Base-by-base conservation (phyloP, 2,329 filamentous ascomycete species). In the Alternaria brassicicola region DNA sequence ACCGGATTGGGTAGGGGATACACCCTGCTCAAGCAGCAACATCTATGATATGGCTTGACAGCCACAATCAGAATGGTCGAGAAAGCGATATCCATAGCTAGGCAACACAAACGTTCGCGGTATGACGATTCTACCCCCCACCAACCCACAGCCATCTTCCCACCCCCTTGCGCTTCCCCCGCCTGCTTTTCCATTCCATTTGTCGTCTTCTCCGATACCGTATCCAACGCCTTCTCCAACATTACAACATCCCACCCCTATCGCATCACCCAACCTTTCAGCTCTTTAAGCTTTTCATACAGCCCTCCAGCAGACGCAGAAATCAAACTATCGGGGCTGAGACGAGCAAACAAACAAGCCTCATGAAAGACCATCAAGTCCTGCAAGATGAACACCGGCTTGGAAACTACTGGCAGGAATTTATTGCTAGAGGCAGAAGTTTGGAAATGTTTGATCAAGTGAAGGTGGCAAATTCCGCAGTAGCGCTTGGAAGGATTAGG, bases 101-200 rank as follows among this genome's bases (percentile, higher is more conserved):
- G 2, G 23, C 12, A 28, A 13, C 4, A 28, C 0, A 1, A 17
- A 6, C n/a, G 9, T 1, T 0, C 6, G 2, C 7, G 12, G 2
- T 6, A 43, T 28, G 28, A 23, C 4, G 19, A 3, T 4, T 30
- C 30, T 3, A 26, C 7, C 42, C 42, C 19, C 42, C 3, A 30
- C 26, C 17, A 10, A 43, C 6, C 41, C 41, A 25, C 23, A 15
- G 17, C 23, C 23, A 43, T 28, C 23, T 43, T 23, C 1, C 41
- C 41, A 17, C n/a, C 0, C 10, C 15, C 23, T n/a, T 43, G 23
- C 1, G 15, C 23, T 23, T 43, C 39, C 23, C 26, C 39, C 23
- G 9, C 39, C 35, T 10, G 13, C 15, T 23, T 8, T 13, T 43
- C 8, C 23, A 43, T 13, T 12, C n/a, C 8, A 15, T 17, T 7